Evolutionary conservation across 2,329 filamentous ascomycete genomes (phyloP), one percentile per base, ranked within the genome.

Genomic region (Xylaria sp.): DNA sequence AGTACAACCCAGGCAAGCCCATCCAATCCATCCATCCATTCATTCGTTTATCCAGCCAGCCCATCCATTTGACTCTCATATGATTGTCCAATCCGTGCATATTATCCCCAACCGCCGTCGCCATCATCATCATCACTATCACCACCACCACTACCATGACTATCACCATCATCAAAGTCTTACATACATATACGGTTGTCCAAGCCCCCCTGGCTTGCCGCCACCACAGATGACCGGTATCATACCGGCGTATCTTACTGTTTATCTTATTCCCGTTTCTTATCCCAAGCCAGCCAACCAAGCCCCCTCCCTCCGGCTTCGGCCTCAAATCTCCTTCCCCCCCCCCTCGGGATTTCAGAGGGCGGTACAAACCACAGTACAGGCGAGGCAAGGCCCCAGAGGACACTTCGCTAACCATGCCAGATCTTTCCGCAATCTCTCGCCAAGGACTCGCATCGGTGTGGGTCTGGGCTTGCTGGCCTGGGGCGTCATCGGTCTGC

Each of bases 401-500:
- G 6, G 50, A 21, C 16, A 8, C 18, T 16, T 42, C n/a, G 37
- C 59, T 63, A 62, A 72, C 35, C 32, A 10, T 37, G 3, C 40
- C 25, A 92, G 90, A 75, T 84, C 89, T 61, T 97, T 94, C 83
- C 90, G 86, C 77, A 88, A 87, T 74, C 89, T 97, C 63, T 83
- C 90, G 3, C 87, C 91, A 21, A 90, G 87, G 73, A 91, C 92
- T 27, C 91, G 92, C 65, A 81, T 93, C 50, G 81, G 90, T 57
- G 85, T 97, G 71, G 94, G 94, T 73, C 78, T 89, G 58, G 91
- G 90, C 74, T 81, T 97, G 72, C 88, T 97, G 76, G 88, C 88
- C 40, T 97, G 93, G 88, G 93, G 93, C 16, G 82, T 84, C 48
- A 82, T 89, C 48, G 94, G 93, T 18, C 85, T 96, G n/a, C 90